These are phyloP conservation scores for Allomyces macrogynus DNA, from an alignment of 192 early-diverging fungal species.

Conservation along the genomic window DNA sequence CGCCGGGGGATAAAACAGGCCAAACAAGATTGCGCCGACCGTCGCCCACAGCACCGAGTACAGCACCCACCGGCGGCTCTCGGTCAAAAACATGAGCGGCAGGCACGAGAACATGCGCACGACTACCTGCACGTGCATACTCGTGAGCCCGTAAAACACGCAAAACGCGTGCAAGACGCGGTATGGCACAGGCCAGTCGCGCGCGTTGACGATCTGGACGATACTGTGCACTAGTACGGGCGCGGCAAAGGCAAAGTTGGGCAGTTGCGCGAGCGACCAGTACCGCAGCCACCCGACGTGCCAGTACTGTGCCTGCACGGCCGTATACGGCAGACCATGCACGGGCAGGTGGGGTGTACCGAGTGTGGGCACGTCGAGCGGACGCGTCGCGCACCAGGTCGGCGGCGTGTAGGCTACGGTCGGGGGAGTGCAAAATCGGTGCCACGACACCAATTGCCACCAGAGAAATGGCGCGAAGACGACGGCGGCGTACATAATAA, in stretches of 20 bases:
- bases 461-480: neutral
- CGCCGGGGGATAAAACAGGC: neutral
- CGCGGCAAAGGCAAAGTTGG: neutral
- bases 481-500: neutral
- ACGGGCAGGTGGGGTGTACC: no score
- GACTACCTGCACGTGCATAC: neutral
- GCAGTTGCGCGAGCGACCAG: neutral
- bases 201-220: neutral
- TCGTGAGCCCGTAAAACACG: neutral
- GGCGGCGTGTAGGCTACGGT: neutral
- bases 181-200: neutral
- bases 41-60: neutral
- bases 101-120: neutral
- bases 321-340: neutral
- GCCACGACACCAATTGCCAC: neutral
- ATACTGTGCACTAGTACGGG: neutral
- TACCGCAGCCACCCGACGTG: neutral
- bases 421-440: neutral
- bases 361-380: neutral
- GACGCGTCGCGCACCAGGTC: neutral
- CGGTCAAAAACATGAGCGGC: neutral
- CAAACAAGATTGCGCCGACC: neutral
- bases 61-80: neutral
- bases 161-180: neutral
- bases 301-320: neutral